Evolutionary conservation across 1,139 yeast genomes (phyloP).

Genomic region (Saccharomycopsis hybrid): DNA sequence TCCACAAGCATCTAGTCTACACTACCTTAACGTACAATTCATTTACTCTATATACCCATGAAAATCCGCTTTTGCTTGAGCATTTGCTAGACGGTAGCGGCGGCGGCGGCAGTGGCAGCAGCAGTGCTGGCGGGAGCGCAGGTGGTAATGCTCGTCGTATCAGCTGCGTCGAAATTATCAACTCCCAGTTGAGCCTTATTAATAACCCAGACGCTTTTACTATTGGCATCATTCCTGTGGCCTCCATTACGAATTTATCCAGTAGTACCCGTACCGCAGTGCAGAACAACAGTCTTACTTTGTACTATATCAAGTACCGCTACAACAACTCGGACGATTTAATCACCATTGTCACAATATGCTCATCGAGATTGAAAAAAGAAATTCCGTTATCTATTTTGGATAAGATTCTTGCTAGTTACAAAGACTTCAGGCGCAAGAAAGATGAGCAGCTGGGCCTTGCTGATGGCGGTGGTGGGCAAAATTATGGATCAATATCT

Average conservation of each 20-base stretch:
- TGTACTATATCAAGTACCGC: constrained; percentile 17
- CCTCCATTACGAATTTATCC: constrained; percentile 19
- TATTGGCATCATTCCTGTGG: constrained; percentile 23
- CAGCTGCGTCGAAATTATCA: constrained; percentile 23
- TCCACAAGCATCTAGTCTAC: constrained; percentile 21
- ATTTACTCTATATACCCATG: constrained; percentile 25
- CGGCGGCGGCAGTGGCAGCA: no score
- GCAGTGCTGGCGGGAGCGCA: no score
- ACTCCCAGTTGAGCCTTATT: constrained; percentile 23
- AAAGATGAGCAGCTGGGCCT: neutral
- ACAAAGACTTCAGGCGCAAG: constrained; percentile 20
- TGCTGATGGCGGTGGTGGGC: neutral
- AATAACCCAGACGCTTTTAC: constrained; percentile 23
- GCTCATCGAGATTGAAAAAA: constrained; percentile 23
- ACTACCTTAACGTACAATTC: constrained; percentile 27
- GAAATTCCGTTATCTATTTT: constrained; percentile 24
- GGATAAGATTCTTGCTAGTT: constrained; percentile 24
- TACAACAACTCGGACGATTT: constrained; percentile 22
- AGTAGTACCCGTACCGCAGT: constrained; percentile 21
- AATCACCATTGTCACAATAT: constrained; percentile 25
- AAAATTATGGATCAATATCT: neutral
- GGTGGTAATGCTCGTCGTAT: constrained; percentile 17
- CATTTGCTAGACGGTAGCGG: no score
- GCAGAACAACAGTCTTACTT: constrained; percentile 18
- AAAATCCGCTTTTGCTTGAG: constrained; percentile 20